Evolutionary conservation across 306 rosid genomes (phyloP).

Genomic region (Cucurbita maxima): DNA sequence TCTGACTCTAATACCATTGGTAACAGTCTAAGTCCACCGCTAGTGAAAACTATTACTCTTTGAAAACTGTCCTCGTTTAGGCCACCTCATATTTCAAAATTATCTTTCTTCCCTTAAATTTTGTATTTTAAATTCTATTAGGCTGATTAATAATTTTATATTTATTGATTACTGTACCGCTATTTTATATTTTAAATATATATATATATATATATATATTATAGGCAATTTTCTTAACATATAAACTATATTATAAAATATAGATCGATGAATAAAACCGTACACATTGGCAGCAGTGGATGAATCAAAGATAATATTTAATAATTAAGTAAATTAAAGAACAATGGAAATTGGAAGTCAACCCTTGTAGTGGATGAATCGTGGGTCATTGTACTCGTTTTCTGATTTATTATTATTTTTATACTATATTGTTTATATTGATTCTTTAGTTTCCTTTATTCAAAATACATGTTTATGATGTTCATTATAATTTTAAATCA

Average conservation of each 20-base stretch:
- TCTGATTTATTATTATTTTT: background rate
- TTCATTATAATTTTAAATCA: no score
- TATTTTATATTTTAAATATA: no score
- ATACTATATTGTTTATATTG: background rate
- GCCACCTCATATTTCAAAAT: no score
- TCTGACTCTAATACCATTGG: no score
- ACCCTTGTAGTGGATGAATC: background rate
- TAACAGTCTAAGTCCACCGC: no score
- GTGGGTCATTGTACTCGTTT: background rate
- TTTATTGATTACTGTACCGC: background rate
- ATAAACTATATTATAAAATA: background rate
- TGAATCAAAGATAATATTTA: background rate
- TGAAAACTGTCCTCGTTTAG: no score
- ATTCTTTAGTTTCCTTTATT: background rate
- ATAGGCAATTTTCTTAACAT: background rate
- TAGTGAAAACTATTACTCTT: no score
- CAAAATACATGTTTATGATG: no score
- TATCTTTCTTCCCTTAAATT: no score
- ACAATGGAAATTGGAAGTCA: background rate
- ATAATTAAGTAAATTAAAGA: background rate
- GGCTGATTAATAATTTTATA: no score
- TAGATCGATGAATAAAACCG: background rate
- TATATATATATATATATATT: no score
- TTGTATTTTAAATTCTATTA: no score
- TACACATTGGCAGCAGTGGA: background rate